Base-by-base conservation (phyloP, 1,284 basidiomycete genomes). In the Sporisorium exsertum region DNA sequence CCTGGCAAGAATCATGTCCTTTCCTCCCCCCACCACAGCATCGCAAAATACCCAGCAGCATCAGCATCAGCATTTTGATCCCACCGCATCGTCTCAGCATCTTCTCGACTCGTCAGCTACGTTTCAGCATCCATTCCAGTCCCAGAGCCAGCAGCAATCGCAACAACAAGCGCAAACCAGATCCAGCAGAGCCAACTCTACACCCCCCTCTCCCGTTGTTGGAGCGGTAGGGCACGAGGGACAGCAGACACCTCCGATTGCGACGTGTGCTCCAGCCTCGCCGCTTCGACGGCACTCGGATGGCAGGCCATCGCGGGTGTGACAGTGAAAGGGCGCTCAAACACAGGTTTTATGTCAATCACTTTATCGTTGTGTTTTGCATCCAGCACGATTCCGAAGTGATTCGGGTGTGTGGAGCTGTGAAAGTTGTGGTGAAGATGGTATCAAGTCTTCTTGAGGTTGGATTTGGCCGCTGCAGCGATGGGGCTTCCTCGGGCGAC, bases 401-500 rank as follows among this genome's bases (percentile, higher is more conserved):
- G n/a, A n/a, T 40, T 18, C 7, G 3, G 37, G 40, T 7, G 20
- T 53, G 32, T 13, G 13, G 27, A 22, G n/a, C 46, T 9, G 13
- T 26, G 18, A 15, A 15, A 20, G 16, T 35, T 12, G 35, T 27
- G 24, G 18, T n/a, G 16, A 20, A 16, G 52, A 32, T 2, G 24
- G 5, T 12, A 13, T 51, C 40, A 62, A 15, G 74, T 62, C 7
- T 45, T 59, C 57, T 72, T 64, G 26, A 43, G 22, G 10, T 51
- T 47, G 15, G 50, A 29, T 2, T 46, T 29, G 20, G 57, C 29
- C 29, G 29, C 51, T 40, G 52, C 58, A 27, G 52, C 60, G 60
- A 67, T 55, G 5, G 73, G 65, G 22, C 64, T 72, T 2, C 65
- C 69, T 26, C 73, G 43, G 16, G 69, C 69, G n/a, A 77, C 57